These are phyloP conservation scores for Cladophialophora psammophila DNA, from an alignment of 2,329 filamentous ascomycete species.

Conservation along the genomic window DNA sequence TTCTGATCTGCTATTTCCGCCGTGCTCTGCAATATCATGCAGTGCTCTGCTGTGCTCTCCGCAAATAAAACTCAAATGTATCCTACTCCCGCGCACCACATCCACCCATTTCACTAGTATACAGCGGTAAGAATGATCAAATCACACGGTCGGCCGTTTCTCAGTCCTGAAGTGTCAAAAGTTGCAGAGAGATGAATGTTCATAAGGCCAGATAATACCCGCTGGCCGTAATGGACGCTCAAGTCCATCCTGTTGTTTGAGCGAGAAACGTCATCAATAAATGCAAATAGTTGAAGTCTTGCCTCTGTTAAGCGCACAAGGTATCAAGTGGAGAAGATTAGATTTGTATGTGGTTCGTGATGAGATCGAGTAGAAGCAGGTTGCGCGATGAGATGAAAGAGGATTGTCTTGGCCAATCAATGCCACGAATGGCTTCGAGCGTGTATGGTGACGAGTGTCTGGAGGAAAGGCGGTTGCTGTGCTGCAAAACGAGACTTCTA, in stretches of 20 bases:
- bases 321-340: slow-evolving; percentile 38
- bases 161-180: slow-evolving; percentile 12
- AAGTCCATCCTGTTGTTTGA: slow-evolving; percentile 5
- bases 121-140: slow-evolving; percentile 12
- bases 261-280: slow-evolving; percentile 25
- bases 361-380: slow-evolving; percentile 18
- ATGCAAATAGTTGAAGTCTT: slow-evolving; percentile 29
- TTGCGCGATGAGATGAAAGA: slow-evolving; percentile 14
- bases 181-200: slow-evolving; percentile 16
- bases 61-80: slow-evolving; percentile 2
- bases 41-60: slow-evolving; percentile 1
- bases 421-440: not conserved
- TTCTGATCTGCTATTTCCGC: not conserved
- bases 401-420: slow-evolving; percentile 8
- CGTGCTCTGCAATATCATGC: not conserved
- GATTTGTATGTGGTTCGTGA: slow-evolving; percentile 30
- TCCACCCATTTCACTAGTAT: slow-evolving; percentile 18
- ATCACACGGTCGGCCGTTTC: slow-evolving; percentile 15
- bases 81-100: not conserved
- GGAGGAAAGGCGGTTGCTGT: not conserved
- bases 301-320: slow-evolving; percentile 38
- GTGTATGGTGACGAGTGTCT: not conserved
- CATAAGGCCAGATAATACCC: slow-evolving; percentile 15
- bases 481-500: slow-evolving; percentile 20
- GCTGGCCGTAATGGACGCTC: slow-evolving; percentile 13